A percentile compares a stretch with the other conserved stretches of the same genome.
These are phyloP conservation scores for Anastatica hierochuntica DNA, from an alignment of 345 rosid genomes.

Conservation along the genomic window DNA sequence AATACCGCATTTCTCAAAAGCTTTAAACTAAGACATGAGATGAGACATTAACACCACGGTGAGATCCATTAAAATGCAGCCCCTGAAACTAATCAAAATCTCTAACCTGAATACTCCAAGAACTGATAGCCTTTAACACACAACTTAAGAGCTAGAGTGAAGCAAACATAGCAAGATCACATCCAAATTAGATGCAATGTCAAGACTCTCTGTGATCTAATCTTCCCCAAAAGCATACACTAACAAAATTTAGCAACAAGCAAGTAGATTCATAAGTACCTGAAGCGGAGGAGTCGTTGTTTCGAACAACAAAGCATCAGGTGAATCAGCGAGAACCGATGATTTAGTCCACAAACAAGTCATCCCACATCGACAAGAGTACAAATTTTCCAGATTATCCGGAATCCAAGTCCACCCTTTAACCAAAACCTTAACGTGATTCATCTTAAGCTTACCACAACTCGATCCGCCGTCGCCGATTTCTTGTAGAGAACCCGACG, in stretches of 20 bases:
- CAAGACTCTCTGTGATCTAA: background rate
- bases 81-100: background rate
- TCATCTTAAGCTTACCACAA: slow-evolving; percentile 49
- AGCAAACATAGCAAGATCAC: background rate
- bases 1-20: background rate
- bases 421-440: slow-evolving; percentile 61
- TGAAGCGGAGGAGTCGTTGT: slow-evolving; percentile 63
- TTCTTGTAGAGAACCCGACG: slow-evolving; percentile 52
- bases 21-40: background rate
- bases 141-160: background rate
- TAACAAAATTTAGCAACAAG: background rate
- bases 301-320: slow-evolving; percentile 80
- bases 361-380: slow-evolving; percentile 74
- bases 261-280: slow-evolving; percentile 34
- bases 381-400: slow-evolving; percentile 82
- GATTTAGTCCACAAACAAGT: slow-evolving; percentile 97
- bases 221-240: background rate
- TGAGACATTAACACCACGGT: no score
- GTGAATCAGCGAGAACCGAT: slow-evolving; percentile 72
- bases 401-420: slow-evolving; percentile 99
- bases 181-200: background rate
- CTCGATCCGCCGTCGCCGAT: slow-evolving; percentile 23
- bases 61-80: background rate
- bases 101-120: no score
- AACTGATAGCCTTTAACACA: no score